Evolutionary conservation across 1,284 basidiomycete species (phyloP).

Genomic region (Pseudozyma sp.): DNA sequence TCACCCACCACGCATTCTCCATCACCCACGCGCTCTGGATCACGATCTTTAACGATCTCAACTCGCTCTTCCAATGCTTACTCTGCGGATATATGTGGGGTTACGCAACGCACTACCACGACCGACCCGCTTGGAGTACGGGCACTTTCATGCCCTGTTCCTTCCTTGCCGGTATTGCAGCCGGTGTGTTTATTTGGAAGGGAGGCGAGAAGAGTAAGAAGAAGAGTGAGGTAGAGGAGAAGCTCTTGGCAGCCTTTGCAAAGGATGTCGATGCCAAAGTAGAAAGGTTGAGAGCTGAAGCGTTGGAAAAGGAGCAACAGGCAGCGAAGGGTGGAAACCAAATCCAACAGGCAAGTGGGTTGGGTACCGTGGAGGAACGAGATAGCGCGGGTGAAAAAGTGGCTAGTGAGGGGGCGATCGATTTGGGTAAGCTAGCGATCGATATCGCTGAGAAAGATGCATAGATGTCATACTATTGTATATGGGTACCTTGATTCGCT

Average conservation of each 20-base stretch:
- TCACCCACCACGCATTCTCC: slow-evolving; percentile 84
- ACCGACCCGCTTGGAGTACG: slow-evolving; percentile 72
- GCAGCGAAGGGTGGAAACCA: background rate
- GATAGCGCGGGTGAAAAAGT: background rate
- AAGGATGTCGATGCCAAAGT: slow-evolving; percentile 35
- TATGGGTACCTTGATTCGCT: too few species aligned
- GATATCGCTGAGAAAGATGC: slow-evolving; percentile 5
- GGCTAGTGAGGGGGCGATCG: background rate
- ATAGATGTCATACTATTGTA: background rate
- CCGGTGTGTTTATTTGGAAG: slow-evolving; percentile 80
- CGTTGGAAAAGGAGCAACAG: too few species aligned
- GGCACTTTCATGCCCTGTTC: slow-evolving; percentile 79
- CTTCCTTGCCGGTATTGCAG: slow-evolving; percentile 82
- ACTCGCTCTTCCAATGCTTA: slow-evolving; percentile 79
- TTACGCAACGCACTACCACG: slow-evolving; percentile 68
- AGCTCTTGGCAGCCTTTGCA: slow-evolving; percentile 72
- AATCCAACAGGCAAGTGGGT: background rate
- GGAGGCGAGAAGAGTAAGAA: slow-evolving; percentile 83
- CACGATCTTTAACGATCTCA: slow-evolving; percentile 76
- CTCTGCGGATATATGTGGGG: slow-evolving; percentile 54
- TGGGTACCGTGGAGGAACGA: background rate
- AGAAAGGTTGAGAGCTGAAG: slow-evolving; percentile 13
- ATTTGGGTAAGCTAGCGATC: background rate
- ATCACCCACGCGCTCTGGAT: slow-evolving; percentile 70
- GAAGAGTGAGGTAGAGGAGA: slow-evolving; percentile 77